Evolutionary conservation across 805 yeast species (phyloP).

Genomic region (Ogataea pilisensis): DNA sequence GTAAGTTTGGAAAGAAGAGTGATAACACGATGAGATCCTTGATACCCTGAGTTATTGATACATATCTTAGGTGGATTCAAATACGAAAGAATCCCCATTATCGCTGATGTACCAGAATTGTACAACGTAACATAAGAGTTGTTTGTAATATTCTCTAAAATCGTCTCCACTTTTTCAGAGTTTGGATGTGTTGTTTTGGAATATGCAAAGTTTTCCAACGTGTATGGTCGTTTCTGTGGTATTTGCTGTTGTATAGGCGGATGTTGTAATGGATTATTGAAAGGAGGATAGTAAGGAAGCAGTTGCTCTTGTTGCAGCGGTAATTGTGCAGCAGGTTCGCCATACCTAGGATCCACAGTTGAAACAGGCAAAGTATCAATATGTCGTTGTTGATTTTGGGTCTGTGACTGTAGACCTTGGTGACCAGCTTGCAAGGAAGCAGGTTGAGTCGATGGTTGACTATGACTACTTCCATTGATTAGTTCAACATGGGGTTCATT

Average conservation of each 20-base stretch:
- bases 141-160: conserved; percentile 41
- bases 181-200: conserved; percentile 45
- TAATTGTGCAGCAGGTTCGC: not conserved
- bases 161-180: conserved; percentile 43
- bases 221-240: conserved; percentile 17
- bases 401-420: not conserved
- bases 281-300: conserved; percentile 24
- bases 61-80: conserved; percentile 42
- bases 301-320: not conserved
- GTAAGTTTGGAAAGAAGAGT: conserved; percentile 40
- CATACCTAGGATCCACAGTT: not conserved
- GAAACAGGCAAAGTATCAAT: not conserved
- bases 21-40: conserved; percentile 49
- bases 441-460: not conserved
- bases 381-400: not conserved
- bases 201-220: conserved; percentile 31
- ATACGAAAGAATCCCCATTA: conserved; percentile 44
- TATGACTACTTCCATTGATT: not conserved
- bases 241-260: conserved; percentile 3
- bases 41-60: conserved; percentile 45
- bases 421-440: not conserved
- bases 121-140: conserved; percentile 45
- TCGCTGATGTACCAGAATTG: conserved; percentile 49
- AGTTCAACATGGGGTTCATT: not conserved
- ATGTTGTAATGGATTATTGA: conserved; percentile 24